These are phyloP conservation scores for Hanseniaspora singularis DNA, from an alignment of 805 yeast species.

Conservation along the genomic window DNA sequence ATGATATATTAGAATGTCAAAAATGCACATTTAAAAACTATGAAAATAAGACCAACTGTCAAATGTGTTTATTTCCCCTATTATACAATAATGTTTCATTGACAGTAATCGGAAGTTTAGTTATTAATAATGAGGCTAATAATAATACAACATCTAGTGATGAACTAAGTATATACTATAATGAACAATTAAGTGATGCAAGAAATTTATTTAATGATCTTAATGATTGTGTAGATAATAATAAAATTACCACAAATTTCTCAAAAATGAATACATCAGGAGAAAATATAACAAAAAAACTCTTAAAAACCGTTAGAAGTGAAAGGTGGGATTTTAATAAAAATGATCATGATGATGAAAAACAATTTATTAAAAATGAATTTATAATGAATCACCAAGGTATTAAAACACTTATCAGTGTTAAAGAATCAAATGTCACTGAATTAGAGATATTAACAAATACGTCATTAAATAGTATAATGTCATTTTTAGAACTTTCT, in stretches of 20 bases:
- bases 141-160: too few relatives aligned
- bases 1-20: not conserved
- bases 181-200: too few relatives aligned
- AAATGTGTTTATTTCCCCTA: not conserved
- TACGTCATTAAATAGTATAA: not conserved
- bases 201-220: too few relatives aligned
- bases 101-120: too few relatives aligned
- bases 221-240: too few relatives aligned
- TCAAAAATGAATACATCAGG: too few relatives aligned
- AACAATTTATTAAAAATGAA: too few relatives aligned
- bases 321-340: too few relatives aligned
- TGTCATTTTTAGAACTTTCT: not conserved
- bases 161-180: too few relatives aligned
- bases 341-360: too few relatives aligned
- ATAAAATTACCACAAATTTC: too few relatives aligned
- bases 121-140: too few relatives aligned
- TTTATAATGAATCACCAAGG: not conserved
- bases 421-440: not conserved
- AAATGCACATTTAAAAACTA: conserved; percentile 3
- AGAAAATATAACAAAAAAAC: not conserved
- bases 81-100: not conserved
- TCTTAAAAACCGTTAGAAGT: not conserved
- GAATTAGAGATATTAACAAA: not conserved
- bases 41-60: not conserved
- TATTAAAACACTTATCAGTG: not conserved